Percentiles rank a stretch among this genome's conserved stretches.
Evolutionary conservation across 768 basidiomycete species (phyloP).

Genomic region (Mycena alexandri): DNA sequence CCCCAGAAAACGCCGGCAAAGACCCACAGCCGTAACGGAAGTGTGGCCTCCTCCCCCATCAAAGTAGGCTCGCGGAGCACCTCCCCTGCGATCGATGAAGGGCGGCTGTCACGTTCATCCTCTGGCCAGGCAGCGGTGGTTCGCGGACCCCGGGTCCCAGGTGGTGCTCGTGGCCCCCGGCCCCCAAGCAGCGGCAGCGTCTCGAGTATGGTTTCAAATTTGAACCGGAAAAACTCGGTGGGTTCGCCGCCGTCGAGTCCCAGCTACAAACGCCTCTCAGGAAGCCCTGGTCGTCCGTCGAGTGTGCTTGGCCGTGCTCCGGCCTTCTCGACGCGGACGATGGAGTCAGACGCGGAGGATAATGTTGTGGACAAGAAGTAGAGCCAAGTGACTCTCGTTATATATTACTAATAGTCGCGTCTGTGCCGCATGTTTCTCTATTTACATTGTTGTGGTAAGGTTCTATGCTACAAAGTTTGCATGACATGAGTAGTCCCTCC

Average conservation of each 20-base stretch:
- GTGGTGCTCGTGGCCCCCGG: slow-evolving; percentile 62
- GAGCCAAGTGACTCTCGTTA: slow-evolving; percentile 3
- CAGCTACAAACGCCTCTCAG: slow-evolving; percentile 61
- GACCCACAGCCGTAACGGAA: slow-evolving; percentile 47
- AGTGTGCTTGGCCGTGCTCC: slow-evolving; percentile 64
- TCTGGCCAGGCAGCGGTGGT: slow-evolving; percentile 39
- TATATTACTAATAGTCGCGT: slow-evolving; percentile 26
- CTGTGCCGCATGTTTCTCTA: slow-evolving; percentile 15
- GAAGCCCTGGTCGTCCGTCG: slow-evolving; percentile 58
- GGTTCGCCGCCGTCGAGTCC: slow-evolving; percentile 55
- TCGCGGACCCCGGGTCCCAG: slow-evolving; percentile 60
- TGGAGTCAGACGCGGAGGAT: slow-evolving; percentile 89
- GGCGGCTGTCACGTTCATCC: slow-evolving; percentile 39
- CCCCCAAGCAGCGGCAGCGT: slow-evolving; percentile 58
- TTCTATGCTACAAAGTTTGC: slow-evolving; percentile 11
- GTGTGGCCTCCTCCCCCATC: slow-evolving; percentile 49
- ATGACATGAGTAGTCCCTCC: neutral
- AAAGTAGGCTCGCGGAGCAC: slow-evolving; percentile 57
- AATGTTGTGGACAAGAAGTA: slow-evolving; percentile 64
- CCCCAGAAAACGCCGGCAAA: slow-evolving; percentile 51
- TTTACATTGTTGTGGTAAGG: slow-evolving; percentile 26
- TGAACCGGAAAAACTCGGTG: slow-evolving; percentile 64
- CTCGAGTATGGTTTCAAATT: slow-evolving; percentile 66
- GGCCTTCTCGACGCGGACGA: slow-evolving; percentile 77
- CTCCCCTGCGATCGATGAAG: slow-evolving; percentile 52